These are phyloP conservation scores for Wickerhamiella azyma DNA, from an alignment of 805 yeast species.

Conservation along the genomic window DNA sequence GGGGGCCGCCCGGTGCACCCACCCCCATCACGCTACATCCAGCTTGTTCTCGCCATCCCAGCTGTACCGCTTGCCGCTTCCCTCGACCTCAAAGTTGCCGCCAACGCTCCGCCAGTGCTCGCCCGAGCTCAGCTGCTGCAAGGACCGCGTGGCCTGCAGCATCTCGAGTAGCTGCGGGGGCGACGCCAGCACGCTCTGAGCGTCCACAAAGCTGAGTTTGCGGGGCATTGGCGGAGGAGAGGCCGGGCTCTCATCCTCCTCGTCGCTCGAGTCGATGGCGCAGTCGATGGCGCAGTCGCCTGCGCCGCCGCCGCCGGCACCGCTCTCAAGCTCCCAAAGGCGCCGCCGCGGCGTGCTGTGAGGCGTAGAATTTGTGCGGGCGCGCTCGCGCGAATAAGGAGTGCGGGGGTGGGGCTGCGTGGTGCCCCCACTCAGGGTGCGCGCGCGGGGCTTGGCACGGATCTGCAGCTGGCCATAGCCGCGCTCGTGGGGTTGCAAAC, in stretches of 20 bases:
- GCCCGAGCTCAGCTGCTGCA: slow-evolving; percentile 28
- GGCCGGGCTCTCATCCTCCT: slow-evolving; percentile 11
- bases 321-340: neutral
- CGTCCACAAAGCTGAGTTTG: slow-evolving; percentile 19
- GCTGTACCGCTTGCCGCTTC: slow-evolving; percentile 22
- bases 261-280: slow-evolving; percentile 17
- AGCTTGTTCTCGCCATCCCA: slow-evolving; percentile 29
- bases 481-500: slow-evolving; percentile 43
- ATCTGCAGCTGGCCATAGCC: slow-evolving; percentile 52
- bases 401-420: slow-evolving; percentile 3
- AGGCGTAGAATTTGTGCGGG: slow-evolving; percentile 1
- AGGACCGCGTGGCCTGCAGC: slow-evolving; percentile 30
- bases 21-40: slow-evolving; percentile 6
- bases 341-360: neutral
- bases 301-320: neutral
- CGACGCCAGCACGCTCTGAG: slow-evolving; percentile 15
- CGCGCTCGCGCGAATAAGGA: neutral
- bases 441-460: slow-evolving; percentile 1
- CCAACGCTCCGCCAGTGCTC: slow-evolving; percentile 20
- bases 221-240: slow-evolving; percentile 26
- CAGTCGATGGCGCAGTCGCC: too few species aligned
- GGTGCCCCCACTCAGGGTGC: neutral
- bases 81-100: slow-evolving; percentile 29
- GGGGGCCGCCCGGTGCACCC: too few species aligned
- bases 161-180: slow-evolving; percentile 29